Base-by-base conservation (phyloP, 2,329 filamentous ascomycete genomes). In the Colletotrichum godetiae region DNA sequence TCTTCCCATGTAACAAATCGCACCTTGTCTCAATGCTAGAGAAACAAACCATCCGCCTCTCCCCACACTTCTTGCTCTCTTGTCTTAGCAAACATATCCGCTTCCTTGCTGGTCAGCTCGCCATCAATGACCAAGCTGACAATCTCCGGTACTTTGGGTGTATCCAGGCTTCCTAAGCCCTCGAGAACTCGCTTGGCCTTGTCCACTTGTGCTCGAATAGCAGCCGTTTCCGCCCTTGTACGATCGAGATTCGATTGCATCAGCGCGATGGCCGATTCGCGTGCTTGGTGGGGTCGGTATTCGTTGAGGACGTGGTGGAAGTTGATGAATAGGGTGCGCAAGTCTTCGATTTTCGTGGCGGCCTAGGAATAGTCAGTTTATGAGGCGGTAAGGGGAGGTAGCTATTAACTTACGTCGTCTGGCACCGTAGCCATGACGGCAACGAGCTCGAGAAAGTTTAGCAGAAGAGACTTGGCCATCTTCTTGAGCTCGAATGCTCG, bases 231-330 rank as follows among this genome's bases (percentile, higher is more conserved):
- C 67, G 89, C 89, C 76, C 89, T 90, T 68, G 92, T 92, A 76
- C 87, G 88, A 77, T 94, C 91, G 35, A 98, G 84, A 78, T 96
- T 93, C 76, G 93, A 92, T 83, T 98, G 94, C 93, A 98, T 95
- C 86, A 96, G 90, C 76, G 92, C 84, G 37, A 98, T 97, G 71
- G 97, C 86, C 33, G 92, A 95, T 84, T 98, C 95, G 57, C 96
- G 86, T 29, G 95, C 95, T 84, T 98, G 96, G 81, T 98, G 95
- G 11, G 95, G 95, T 37, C 96, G 90, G 83, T 98, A 98, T 82
- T 97, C 92, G 82, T 99, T 99, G 76, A 98, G 91, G 67, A 98
- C 88, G 79, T 97, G 94, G 83, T 98, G 95, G 79, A 97, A 93
- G 81, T 98, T 98, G 81, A 96, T 92, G 75, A 97, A 92, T 33